phyloP scores from a whole-genome alignment of 2,329 filamentous ascomycete genomes.

The Moelleriella libera region DNA sequence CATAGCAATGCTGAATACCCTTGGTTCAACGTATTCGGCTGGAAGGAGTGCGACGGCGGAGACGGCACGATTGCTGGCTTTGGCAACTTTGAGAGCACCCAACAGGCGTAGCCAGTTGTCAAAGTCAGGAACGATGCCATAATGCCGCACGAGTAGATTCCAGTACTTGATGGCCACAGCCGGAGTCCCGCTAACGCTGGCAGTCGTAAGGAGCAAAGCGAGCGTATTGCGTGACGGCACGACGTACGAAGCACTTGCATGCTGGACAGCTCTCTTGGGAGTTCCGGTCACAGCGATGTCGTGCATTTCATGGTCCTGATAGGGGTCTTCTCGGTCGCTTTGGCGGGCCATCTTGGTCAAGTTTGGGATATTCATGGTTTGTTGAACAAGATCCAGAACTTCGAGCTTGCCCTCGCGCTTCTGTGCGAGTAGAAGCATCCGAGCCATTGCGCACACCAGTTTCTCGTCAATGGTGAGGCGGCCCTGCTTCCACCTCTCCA shows the following conservation, averaged over 20 bases:
- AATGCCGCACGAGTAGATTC: slow-evolving; percentile 49
- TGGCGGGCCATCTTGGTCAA: slow-evolving; percentile 19
- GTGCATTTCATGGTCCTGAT: slow-evolving; percentile 9
- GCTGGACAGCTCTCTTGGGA: slow-evolving; percentile 1
- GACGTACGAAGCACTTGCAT: slow-evolving; percentile 18
- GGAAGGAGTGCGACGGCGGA: slow-evolving; percentile 44
- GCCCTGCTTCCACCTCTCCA: slow-evolving; percentile 61
- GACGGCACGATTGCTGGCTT: slow-evolving; percentile 48
- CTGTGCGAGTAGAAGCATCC: slow-evolving; percentile 54
- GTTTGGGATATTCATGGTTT: slow-evolving; percentile 65
- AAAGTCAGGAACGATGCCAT: slow-evolving; percentile 54
- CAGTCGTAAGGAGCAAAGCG: slow-evolving; percentile 52
- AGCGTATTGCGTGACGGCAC: slow-evolving; percentile 44
- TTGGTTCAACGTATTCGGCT: slow-evolving; percentile 23
- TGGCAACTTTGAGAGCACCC: slow-evolving; percentile 48
- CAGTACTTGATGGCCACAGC: slow-evolving; percentile 63
- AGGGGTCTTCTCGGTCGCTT: slow-evolving; percentile 5
- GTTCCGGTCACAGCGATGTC: slow-evolving; percentile 7
- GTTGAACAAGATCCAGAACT: slow-evolving; percentile 61
- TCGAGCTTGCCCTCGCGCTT: slow-evolving; percentile 49
- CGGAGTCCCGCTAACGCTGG: slow-evolving; percentile 44
- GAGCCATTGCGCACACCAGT: slow-evolving; percentile 69
- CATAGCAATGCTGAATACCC: slow-evolving; percentile 60
- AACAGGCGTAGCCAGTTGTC: slow-evolving; percentile 59
- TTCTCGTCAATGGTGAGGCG: slow-evolving; percentile 61